Evolutionary conservation across 495 filamentous ascomycete species (phyloP).

Genomic region (Annulohypoxylon stygium): DNA sequence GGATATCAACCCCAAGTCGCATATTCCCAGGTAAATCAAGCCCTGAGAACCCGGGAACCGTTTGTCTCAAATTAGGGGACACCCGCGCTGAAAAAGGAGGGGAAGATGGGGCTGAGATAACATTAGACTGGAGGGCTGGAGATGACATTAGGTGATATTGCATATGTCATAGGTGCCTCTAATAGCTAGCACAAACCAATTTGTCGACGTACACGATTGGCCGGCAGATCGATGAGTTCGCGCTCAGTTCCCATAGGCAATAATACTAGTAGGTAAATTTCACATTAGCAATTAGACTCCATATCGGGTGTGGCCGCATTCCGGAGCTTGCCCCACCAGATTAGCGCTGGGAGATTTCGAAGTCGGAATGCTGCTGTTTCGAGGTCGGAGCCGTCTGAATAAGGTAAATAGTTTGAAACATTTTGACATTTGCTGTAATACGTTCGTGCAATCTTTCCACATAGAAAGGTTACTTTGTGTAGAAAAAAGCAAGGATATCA

Average conservation of each 20-base stretch:
- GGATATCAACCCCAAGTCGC: neutral
- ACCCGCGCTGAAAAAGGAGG: neutral
- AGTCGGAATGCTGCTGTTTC: slow-evolving; percentile 36
- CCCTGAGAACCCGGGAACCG: neutral
- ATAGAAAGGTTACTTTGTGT: slow-evolving; percentile 1
- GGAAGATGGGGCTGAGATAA: neutral
- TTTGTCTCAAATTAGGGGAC: neutral
- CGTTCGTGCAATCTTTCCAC: slow-evolving; percentile 1
- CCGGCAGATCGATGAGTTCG: slow-evolving; percentile 23
- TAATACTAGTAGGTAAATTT: slow-evolving; percentile 3
- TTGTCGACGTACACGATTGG: slow-evolving; percentile 26
- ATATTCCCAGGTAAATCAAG: neutral
- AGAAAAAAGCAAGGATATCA: slow-evolving; percentile 13
- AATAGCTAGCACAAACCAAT: neutral
- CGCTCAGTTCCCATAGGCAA: slow-evolving; percentile 3
- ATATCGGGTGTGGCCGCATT: slow-evolving; percentile 39
- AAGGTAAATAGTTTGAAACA: neutral
- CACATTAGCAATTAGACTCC: slow-evolving; percentile 1
- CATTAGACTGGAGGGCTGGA: neutral
- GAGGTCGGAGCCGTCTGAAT: slow-evolving; percentile 11
- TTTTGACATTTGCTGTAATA: slow-evolving; percentile 17
- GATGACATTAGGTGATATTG: neutral
- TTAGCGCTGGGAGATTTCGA: slow-evolving; percentile 32
- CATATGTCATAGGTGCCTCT: slow-evolving; percentile 33
- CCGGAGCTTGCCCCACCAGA: slow-evolving; percentile 42